Evolutionary conservation across 768 basidiomycete species (phyloP).

Genomic region (Tremella fuciformis): DNA sequence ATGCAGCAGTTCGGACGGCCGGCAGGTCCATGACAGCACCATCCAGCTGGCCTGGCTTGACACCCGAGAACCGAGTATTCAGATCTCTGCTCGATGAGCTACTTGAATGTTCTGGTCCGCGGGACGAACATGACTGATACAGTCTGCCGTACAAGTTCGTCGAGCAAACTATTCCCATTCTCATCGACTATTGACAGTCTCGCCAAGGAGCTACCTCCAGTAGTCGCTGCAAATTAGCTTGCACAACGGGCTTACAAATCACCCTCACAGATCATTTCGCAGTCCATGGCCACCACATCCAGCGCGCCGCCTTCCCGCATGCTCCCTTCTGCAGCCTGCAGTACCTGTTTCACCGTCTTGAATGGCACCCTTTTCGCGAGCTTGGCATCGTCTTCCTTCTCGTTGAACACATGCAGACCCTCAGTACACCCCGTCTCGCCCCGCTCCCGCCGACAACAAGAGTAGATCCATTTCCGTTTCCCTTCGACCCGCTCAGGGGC

Average conservation of each 20-base stretch:
- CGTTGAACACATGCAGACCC: slow-evolving; percentile 81
- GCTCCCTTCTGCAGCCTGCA: slow-evolving; percentile 17
- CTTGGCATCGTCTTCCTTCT: slow-evolving; percentile 55
- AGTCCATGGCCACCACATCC: slow-evolving; percentile 85
- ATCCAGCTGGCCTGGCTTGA: slow-evolving; percentile 34
- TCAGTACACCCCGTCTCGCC: slow-evolving; percentile 44
- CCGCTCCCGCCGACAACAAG: slow-evolving; percentile 39
- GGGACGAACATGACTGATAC: slow-evolving; percentile 43
- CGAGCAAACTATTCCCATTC: slow-evolving; percentile 69
- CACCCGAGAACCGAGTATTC: slow-evolving; percentile 65
- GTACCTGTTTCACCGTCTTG: slow-evolving; percentile 31
- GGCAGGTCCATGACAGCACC: slow-evolving; percentile 66
- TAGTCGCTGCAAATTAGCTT: slow-evolving; percentile 59
- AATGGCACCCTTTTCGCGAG: slow-evolving; percentile 37
- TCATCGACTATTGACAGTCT: slow-evolving; percentile 86
- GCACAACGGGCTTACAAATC: neutral
- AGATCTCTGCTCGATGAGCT: slow-evolving; percentile 61
- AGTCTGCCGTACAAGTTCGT: slow-evolving; percentile 55
- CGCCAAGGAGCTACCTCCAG: slow-evolving; percentile 85
- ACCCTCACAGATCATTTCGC: slow-evolving; percentile 75
- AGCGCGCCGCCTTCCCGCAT: slow-evolving; percentile 46
- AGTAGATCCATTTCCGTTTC: slow-evolving; percentile 59
- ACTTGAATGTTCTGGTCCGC: neutral
- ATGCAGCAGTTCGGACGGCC: slow-evolving; percentile 66
- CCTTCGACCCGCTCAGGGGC: slow-evolving; percentile 66